Conservation (phyloP, 1,284 basidiomycete species). For the Volvariella volvacea region DNA sequence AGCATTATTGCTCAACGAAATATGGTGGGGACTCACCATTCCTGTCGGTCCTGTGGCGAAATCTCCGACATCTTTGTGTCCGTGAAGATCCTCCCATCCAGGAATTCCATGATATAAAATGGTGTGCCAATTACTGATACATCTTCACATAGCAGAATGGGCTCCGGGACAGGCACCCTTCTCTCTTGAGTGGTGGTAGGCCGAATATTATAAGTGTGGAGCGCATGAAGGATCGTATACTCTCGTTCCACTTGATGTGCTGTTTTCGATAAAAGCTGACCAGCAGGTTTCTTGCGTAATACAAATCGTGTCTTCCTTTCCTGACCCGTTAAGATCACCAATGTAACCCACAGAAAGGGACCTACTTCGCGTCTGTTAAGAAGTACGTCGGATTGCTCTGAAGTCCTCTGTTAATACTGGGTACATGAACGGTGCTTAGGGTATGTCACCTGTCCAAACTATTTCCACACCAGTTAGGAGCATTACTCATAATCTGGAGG, state of each 20-base stretch:
- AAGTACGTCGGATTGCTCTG: slow-evolving; percentile 96
- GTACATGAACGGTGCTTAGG: slow-evolving; percentile 2
- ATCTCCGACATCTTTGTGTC: slow-evolving; percentile 75
- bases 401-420: slow-evolving; percentile 5
- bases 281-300: slow-evolving; percentile 90
- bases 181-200: slow-evolving; percentile 41
- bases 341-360: slow-evolving; percentile 4
- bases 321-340: slow-evolving; percentile 33
- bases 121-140: slow-evolving; percentile 73
- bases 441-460: slow-evolving; percentile 73
- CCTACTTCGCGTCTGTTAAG: slow-evolving; percentile 67
- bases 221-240: slow-evolving; percentile 72
- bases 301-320: slow-evolving; percentile 54
- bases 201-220: slow-evolving; percentile 67
- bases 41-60: slow-evolving; percentile 50
- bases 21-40: slow-evolving; percentile 46
- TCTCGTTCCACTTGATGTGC: slow-evolving; percentile 95
- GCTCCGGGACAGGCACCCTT: slow-evolving; percentile 81
- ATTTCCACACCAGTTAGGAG: slow-evolving; percentile 1
- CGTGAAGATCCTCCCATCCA: slow-evolving; percentile 91
- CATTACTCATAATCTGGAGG: no score
- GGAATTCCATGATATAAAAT: slow-evolving; percentile 95
- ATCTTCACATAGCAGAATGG: slow-evolving; percentile 82
- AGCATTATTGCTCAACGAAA: background rate
- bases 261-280: slow-evolving; percentile 78